Percentiles rank a stretch among this genome's conserved stretches.
These are phyloP conservation scores for Brassica juncea DNA, from an alignment of 345 rosid species.

Conservation along the genomic window DNA sequence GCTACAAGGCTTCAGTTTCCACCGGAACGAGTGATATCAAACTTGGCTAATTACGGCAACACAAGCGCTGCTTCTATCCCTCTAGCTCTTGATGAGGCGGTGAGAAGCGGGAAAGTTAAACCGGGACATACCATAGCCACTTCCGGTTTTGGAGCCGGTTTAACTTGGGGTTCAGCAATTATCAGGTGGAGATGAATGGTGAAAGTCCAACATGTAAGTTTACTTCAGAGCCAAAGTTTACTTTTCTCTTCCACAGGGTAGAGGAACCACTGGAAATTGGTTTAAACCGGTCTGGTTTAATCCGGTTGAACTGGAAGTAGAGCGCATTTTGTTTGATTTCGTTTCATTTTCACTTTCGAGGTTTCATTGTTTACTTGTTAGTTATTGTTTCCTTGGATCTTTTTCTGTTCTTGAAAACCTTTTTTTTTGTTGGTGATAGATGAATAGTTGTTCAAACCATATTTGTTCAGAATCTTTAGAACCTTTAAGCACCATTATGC, in stretches of 20 bases:
- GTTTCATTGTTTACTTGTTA: constrained; percentile 26
- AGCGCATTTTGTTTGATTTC: constrained; percentile 32
- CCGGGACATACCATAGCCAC: constrained; percentile 71
- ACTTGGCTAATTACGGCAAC: constrained; percentile 86
- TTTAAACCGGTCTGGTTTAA: constrained; percentile 22
- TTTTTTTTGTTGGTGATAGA: background rate
- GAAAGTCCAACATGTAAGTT: constrained; percentile 11
- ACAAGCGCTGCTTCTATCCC: constrained; percentile 95
- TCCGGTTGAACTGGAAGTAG: constrained; percentile 23
- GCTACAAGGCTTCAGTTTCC: constrained; percentile 79
- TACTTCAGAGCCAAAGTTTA: constrained; percentile 17
- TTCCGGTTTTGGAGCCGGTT: constrained; percentile 94
- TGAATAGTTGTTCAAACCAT: background rate
- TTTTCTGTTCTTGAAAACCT: background rate
- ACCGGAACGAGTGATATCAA: constrained; percentile 75
- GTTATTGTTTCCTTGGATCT: constrained; percentile 3
- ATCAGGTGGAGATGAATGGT: constrained; percentile 71
- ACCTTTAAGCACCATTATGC: background rate
- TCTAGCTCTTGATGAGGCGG: constrained; percentile 89
- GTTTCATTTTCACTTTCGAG: constrained; percentile 9
- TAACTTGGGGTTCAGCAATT: constrained; percentile 94
- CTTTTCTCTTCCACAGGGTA: constrained; percentile 15
- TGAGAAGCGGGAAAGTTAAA: constrained; percentile 82
- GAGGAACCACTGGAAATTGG: constrained; percentile 22
- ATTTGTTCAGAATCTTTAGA: background rate